A percentile compares a stretch with the other conserved stretches of the same genome.
phyloP scores from a whole-genome alignment of 768 basidiomycete species.

The Boletellus sp. region DNA sequence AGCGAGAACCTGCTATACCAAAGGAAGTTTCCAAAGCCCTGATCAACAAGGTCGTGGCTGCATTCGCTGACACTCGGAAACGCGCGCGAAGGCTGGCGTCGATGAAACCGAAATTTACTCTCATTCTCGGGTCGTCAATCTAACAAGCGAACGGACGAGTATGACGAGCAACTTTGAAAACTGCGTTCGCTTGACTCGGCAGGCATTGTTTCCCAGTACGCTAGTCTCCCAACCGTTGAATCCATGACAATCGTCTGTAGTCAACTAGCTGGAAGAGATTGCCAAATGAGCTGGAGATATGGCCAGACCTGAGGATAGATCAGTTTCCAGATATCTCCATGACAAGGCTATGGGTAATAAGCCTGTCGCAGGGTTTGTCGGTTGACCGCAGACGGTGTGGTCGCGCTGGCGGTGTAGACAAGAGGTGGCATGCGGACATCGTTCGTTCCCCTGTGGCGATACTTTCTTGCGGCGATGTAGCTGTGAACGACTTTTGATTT shows the following conservation, averaged over 20 bases:
- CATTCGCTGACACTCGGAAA: constrained; percentile 50
- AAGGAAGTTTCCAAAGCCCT: constrained; percentile 54
- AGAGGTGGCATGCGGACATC: constrained; percentile 43
- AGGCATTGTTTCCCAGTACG: constrained; percentile 52
- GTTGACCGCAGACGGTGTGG: no score
- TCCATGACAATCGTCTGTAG: no score
- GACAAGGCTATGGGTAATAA: constrained; percentile 37
- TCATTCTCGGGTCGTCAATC: constrained; percentile 56
- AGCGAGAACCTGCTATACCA: constrained; percentile 45
- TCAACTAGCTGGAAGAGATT: no score
- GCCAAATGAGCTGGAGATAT: no score
- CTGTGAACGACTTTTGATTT: constrained; percentile 23
- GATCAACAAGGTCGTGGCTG: constrained; percentile 53
- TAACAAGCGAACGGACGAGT: constrained; percentile 65
- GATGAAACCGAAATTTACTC: constrained; percentile 58
- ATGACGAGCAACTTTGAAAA: constrained; percentile 71
- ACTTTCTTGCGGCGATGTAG: constrained; percentile 52
- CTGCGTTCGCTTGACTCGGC: constrained; percentile 55
- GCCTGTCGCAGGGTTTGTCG: no score
- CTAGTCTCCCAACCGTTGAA: neutral
- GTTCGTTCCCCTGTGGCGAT: constrained; percentile 43
- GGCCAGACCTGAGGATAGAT: no score
- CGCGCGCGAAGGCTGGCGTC: constrained; percentile 54
- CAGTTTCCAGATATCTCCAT: no score
- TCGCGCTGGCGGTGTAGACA: constrained; percentile 36